These are phyloP conservation scores for Ustilago curta DNA, from an alignment of 1,284 basidiomycete species.

Conservation along the genomic window DNA sequence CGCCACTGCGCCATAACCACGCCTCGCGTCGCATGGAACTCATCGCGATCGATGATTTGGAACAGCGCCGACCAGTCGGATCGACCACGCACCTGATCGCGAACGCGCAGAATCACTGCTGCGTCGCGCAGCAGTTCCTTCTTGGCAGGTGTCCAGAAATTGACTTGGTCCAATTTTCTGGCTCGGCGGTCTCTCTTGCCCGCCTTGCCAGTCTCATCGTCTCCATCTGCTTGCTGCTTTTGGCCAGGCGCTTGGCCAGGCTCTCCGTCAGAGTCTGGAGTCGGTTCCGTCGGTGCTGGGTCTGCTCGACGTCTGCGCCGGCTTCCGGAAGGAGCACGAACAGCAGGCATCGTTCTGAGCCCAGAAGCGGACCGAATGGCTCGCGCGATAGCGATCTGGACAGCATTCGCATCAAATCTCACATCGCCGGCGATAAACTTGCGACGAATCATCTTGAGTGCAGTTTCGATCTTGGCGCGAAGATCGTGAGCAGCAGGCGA, in stretches of 20 bases:
- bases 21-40: conserved; percentile 76
- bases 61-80: conserved; percentile 79
- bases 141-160: conserved; percentile 80
- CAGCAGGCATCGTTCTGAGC: conserved; percentile 20
- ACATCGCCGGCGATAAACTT: conserved; percentile 34
- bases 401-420: conserved; percentile 28
- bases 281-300: neutral
- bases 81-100: conserved; percentile 76
- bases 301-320: conserved; percentile 7
- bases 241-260: neutral
- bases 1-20: conserved; percentile 71
- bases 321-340: conserved; percentile 15
- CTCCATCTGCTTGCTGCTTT: conserved; percentile 2
- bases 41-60: conserved; percentile 72
- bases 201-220: neutral
- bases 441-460: conserved; percentile 28
- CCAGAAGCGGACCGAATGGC: conserved; percentile 32
- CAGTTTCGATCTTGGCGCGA: conserved; percentile 38
- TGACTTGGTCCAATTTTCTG: conserved; percentile 19
- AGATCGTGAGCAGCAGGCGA: conserved; percentile 23
- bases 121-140: conserved; percentile 88
- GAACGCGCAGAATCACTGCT: conserved; percentile 82
- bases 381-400: conserved; percentile 27
- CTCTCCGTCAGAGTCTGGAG: conserved; percentile 4
- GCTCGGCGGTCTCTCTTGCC: conserved; percentile 23